These are phyloP conservation scores for Saccharomycopsis selenospora DNA, from an alignment of 805 yeast genomes.

Conservation along the genomic window DNA sequence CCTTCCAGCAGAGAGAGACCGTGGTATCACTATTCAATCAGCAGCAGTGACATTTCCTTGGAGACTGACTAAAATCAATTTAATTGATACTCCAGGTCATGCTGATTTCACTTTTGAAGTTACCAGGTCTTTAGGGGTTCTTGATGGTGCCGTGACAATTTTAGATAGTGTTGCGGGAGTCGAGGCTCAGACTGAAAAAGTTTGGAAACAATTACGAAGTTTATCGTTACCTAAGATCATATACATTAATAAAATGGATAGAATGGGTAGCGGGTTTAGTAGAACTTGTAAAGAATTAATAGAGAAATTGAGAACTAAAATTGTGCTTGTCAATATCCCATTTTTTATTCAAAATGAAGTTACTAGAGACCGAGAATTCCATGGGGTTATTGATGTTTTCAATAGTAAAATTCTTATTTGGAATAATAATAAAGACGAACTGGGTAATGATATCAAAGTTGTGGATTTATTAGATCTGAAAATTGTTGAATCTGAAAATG, in stretches of 20 bases:
- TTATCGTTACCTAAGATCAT: conserved; percentile 67
- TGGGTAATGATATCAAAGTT: conserved; percentile 47
- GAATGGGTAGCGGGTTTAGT: conserved; percentile 92
- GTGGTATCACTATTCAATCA: conserved; percentile 95
- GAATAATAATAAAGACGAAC: conserved; percentile 28
- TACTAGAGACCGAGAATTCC: conserved; percentile 37
- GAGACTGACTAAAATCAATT: conserved; percentile 63
- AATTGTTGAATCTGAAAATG: conserved; percentile 21
- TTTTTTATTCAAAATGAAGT: conserved; percentile 44
- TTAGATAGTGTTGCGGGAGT: conserved; percentile 97
- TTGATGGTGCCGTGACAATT: conserved; percentile 91
- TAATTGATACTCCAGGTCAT: conserved; percentile 97
- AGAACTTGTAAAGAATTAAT: conserved; percentile 83
- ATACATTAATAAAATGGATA: conserved; percentile 91
- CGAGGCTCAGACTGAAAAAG: conserved; percentile 96
- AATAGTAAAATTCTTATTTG: conserved; percentile 49
- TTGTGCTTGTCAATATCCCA: conserved; percentile 72
- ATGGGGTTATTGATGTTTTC: conserved; percentile 72
- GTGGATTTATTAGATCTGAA: conserved; percentile 32
- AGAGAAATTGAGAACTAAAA: conserved; percentile 64
- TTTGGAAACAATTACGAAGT: conserved; percentile 79
- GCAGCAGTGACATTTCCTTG: conserved; percentile 93
- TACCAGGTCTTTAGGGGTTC: conserved; percentile 75
- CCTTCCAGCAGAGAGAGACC: conserved; percentile 76
- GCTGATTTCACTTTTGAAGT: conserved; percentile 97